A percentile compares a stretch with the other conserved stretches of the same genome.
phyloP scores from a whole-genome alignment of 345 rosid species.

The Rhodomyrtus tomentosa region DNA sequence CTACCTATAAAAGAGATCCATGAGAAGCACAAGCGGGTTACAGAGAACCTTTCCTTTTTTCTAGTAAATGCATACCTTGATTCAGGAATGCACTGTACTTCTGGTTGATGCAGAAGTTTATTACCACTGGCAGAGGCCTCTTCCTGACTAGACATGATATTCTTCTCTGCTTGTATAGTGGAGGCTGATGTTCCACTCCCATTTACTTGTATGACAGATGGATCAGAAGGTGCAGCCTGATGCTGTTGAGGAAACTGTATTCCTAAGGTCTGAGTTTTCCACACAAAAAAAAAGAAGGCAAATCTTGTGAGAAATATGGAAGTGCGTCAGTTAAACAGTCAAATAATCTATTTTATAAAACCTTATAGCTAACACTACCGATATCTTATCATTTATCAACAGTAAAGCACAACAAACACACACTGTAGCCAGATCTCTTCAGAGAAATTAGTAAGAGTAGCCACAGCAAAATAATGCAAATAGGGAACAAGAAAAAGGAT shows the following conservation, averaged over 20 bases:
- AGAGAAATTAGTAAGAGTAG: not conserved
- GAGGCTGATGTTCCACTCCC: conserved; percentile 8
- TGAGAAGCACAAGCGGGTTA: not conserved
- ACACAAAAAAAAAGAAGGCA: not conserved
- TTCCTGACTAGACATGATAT: conserved; percentile 43
- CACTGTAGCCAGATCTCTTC: not conserved
- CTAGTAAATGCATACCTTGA: conserved; percentile 42
- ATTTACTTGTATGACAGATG: conserved; percentile 19
- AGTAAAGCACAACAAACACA: not conserved
- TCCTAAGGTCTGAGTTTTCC: conserved; percentile 56
- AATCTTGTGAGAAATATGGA: not conserved
- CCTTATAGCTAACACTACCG: not conserved
- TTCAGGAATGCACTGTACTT: conserved; percentile 45
- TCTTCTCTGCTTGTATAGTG: conserved; percentile 23
- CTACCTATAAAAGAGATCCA: not conserved
- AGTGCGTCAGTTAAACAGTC: not conserved
- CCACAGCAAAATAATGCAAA: not conserved
- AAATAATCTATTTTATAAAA: not conserved
- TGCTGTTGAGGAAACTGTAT: conserved; percentile 72
- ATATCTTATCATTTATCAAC: not conserved
- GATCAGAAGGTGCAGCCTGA: conserved; percentile 6
- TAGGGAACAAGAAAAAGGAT: not conserved
- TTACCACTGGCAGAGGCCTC: conserved; percentile 44
- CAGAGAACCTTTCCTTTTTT: not conserved
- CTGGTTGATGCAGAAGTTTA: conserved; percentile 25